Conservation (phyloP, 2,329 filamentous ascomycete species). For the Claviceps sorghi region DNA sequence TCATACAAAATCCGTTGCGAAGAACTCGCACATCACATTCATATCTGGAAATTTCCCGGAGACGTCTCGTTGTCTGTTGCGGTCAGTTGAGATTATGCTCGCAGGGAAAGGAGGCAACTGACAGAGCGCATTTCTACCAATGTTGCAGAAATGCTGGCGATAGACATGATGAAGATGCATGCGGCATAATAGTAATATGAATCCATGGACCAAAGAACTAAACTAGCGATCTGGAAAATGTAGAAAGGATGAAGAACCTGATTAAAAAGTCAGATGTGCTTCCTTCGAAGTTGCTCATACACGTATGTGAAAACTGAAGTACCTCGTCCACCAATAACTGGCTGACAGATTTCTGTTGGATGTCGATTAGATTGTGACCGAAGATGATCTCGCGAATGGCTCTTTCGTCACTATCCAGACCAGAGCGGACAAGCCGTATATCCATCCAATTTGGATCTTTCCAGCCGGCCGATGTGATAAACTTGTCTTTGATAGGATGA, state of each 20-base stretch:
- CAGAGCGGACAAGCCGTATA: conserved; percentile 56
- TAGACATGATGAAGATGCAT: conserved; percentile 89
- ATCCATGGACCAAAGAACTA: conserved; percentile 88
- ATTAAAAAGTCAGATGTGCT: not conserved
- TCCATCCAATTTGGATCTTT: conserved; percentile 84
- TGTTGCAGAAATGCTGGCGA: conserved; percentile 80
- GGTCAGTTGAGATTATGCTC: conserved; percentile 2
- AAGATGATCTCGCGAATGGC: conserved; percentile 73
- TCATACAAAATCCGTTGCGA: conserved; percentile 80
- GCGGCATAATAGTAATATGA: conserved; percentile 95
- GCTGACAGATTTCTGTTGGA: conserved; percentile 71
- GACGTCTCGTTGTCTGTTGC: conserved; percentile 64
- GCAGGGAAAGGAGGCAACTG: conserved; percentile 17
- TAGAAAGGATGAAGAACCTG: conserved; percentile 94
- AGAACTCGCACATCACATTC: conserved; percentile 91
- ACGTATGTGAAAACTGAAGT: conserved; percentile 2
- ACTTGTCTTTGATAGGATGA: conserved; percentile 79
- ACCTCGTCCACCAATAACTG: conserved; percentile 85
- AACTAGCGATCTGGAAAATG: conserved; percentile 89
- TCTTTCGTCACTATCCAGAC: conserved; percentile 81
- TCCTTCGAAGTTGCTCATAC: not conserved
- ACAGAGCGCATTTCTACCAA: conserved; percentile 78
- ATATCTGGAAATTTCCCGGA: conserved; percentile 84
- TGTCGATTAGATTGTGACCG: conserved; percentile 79
- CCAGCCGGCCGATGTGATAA: conserved; percentile 76